A percentile compares a stretch with the other conserved stretches of the same genome.
Conservation (phyloP, 176 grass and related monocot genomes). For the Phoenix roebelenii region DNA sequence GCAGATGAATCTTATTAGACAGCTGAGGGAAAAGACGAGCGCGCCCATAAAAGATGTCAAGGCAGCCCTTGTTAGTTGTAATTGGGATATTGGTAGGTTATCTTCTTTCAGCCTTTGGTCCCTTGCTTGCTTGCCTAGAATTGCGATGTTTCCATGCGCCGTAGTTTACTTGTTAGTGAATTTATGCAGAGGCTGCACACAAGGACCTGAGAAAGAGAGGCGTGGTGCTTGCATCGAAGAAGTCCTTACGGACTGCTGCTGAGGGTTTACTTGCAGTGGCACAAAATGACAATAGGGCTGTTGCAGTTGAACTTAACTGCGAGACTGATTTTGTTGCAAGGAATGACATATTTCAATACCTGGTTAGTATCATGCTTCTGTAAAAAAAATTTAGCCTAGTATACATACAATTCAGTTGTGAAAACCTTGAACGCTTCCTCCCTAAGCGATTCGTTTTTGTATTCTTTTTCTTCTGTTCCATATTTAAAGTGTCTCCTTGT, state of each 20-base stretch:
- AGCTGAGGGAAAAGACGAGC: slow-evolving; percentile 70
- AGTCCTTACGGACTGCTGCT: slow-evolving; percentile 57
- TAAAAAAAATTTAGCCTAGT: neutral
- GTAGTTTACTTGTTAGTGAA: slow-evolving; percentile 3
- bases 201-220: slow-evolving; percentile 93
- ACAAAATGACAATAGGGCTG: slow-evolving; percentile 64
- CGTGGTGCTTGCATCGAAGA: slow-evolving; percentile 66
- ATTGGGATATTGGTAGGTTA: slow-evolving; percentile 69
- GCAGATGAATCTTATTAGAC: slow-evolving; percentile 71
- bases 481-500: too few relatives aligned
- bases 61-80: slow-evolving; percentile 52
- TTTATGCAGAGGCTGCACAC: slow-evolving; percentile 59
- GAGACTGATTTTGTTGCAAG: slow-evolving; percentile 97
- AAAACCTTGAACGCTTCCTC: too few relatives aligned
- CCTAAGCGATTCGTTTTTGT: too few relatives aligned
- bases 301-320: slow-evolving; percentile 82
- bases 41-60: slow-evolving; percentile 96
- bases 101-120: neutral
- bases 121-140: neutral
- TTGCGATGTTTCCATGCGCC: too few relatives aligned
- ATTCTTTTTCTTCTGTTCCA: too few relatives aligned
- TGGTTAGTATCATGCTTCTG: slow-evolving; percentile 38
- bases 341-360: slow-evolving; percentile 81
- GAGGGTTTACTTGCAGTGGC: slow-evolving; percentile 83
- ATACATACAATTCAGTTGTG: too few relatives aligned